Percentiles rank a stretch among this genome's conserved stretches.
Conservation (phyloP, 2,329 filamentous ascomycete genomes). For the Fusarium odoratissimum region DNA sequence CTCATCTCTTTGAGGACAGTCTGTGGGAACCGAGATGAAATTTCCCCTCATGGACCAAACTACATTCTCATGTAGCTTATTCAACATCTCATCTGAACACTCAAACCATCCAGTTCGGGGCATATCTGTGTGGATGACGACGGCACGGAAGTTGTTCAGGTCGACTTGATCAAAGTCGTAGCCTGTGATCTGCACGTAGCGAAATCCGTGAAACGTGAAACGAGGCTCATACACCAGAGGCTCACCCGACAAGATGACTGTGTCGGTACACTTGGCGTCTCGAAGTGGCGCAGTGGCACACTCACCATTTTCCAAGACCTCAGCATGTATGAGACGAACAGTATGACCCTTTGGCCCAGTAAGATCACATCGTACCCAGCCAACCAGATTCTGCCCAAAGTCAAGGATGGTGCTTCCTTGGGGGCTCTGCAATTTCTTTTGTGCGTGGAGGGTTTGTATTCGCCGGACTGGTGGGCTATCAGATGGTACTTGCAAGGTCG, state of each 20-base stretch:
- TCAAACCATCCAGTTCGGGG: not conserved
- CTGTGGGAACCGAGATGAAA: not conserved
- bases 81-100: not conserved
- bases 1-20: not conserved
- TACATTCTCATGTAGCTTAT: not conserved
- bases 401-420: not conserved
- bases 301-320: not conserved
- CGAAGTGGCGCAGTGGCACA: not conserved
- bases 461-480: not conserved
- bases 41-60: not conserved
- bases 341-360: not conserved
- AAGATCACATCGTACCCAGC: not conserved
- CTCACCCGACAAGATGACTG: not conserved
- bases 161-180: not conserved
- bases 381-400: not conserved
- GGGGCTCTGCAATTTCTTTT: not conserved
- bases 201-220: not conserved
- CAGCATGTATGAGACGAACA: not conserved
- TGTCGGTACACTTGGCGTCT: not conserved
- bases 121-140: not conserved
- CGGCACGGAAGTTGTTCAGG: not conserved
- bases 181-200: not conserved
- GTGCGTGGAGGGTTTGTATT: not conserved
- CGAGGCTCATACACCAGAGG: not conserved
- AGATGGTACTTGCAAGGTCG: not conserved